Evolutionary conservation across 176 grass and related monocot species (phyloP), one percentile per base, ranked within the genome.

Genomic region (Aechmea fasciata): DNA sequence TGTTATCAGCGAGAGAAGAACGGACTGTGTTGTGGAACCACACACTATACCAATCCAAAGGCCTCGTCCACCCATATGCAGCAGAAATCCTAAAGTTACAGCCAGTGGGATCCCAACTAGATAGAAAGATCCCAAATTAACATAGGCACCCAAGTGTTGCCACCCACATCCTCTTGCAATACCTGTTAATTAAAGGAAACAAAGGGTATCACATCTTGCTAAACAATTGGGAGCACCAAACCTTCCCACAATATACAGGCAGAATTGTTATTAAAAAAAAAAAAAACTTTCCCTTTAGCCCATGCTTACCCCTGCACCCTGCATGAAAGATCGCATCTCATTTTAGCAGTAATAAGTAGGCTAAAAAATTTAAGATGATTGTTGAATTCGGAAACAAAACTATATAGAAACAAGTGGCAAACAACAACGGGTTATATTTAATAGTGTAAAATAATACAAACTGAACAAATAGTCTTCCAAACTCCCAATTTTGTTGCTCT

Each of bases 71-170:
- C 82, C 83, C 67, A 85, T 81, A 26, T 87, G 83, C 65, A 89
- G 53, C 71, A 64, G 64, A 73, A 96, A 96, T 1, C 86, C 89
- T 15, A 92, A 81, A 12, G 80, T 62, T 41, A 89, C 75, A 10
- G 83, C 88, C 2, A 74, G 19, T 2, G 88, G 92, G 29, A 96
- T 87, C 3, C 92, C 92, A 26, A 96, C 54, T 23, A 96, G 76
- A 68, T 96, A 96, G 79, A 90, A 96, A 0, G 93, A 86, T 20
- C 83, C 79, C 0, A 92, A 79, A 76, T 96, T 96, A 6, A 96
- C 80, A 71, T 87, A 96, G 26, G 88, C 93, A 1, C 89, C 93
- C 15, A 96, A 61, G 67, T 96, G 93, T 76, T 96, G 93, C 81
- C 86, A 92, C 26, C 93, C 93, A 2, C 93, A 79, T 61, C 93